Evolutionary conservation across 73 alveolate genomes (phyloP).

Genomic region (Tetrahymena malaccensis): DNA sequence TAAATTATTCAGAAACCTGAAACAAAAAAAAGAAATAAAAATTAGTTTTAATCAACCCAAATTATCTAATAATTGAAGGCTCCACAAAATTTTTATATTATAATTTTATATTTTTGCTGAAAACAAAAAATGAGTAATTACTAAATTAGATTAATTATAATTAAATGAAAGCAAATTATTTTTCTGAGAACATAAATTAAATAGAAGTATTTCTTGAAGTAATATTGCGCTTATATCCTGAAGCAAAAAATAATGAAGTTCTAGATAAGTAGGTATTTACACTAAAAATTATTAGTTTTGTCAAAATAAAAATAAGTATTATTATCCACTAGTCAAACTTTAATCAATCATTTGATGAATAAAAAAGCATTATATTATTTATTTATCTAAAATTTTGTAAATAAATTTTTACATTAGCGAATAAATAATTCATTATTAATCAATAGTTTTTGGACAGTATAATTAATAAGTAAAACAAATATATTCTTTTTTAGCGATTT

Average conservation of each 20-base stretch:
- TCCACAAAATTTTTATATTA: too few species aligned
- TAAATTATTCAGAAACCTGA: too few species aligned
- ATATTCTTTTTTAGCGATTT: background rate
- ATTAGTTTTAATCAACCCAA: too few species aligned
- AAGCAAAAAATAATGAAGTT: too few species aligned
- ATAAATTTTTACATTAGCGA: background rate
- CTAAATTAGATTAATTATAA: background rate
- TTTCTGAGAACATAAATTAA: too few species aligned
- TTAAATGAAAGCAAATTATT: too few species aligned
- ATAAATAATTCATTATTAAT: background rate
- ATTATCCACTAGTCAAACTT: background rate
- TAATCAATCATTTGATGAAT: background rate
- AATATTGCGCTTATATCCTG: background rate
- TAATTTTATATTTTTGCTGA: too few species aligned
- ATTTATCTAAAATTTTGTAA: background rate
- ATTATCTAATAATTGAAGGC: too few species aligned
- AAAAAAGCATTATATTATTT: background rate
- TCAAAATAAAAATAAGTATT: background rate
- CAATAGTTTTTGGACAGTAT: background rate
- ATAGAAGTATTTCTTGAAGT: background rate
- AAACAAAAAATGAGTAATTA: too few species aligned
- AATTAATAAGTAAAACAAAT: background rate
- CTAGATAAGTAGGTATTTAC: background rate
- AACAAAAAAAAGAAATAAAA: too few species aligned
- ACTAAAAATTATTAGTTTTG: background rate